Conservation (phyloP, 768 basidiomycete genomes). For the Pleurotus pulmonarius region DNA sequence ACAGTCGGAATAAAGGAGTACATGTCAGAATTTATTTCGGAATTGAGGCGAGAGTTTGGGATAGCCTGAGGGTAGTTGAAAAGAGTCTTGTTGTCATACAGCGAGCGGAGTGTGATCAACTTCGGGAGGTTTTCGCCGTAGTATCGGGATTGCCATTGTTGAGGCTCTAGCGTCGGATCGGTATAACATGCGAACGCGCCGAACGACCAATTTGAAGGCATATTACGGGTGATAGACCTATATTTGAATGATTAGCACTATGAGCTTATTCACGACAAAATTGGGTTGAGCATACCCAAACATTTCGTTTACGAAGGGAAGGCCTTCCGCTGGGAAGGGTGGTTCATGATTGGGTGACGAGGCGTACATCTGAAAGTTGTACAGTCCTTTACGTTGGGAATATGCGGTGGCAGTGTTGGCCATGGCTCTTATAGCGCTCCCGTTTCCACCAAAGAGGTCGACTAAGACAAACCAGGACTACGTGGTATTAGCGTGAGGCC, state of each 20-base stretch:
- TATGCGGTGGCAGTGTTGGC: constrained; percentile 39
- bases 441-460: constrained; percentile 40
- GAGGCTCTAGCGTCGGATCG: constrained; percentile 32
- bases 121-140: constrained; percentile 28
- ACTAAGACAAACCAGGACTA: constrained; percentile 35
- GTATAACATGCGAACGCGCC: constrained; percentile 44
- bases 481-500: constrained; percentile 13
- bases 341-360: constrained; percentile 29
- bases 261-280: neutral
- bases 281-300: neutral
- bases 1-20: too few species aligned
- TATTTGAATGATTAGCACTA: constrained; percentile 17
- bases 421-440: constrained; percentile 42
- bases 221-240: constrained; percentile 31
- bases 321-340: constrained; percentile 41
- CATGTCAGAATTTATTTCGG: too few species aligned
- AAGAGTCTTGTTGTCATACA: constrained; percentile 24
- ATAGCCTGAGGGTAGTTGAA: constrained; percentile 27
- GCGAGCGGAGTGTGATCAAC: constrained; percentile 24
- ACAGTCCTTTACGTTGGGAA: constrained; percentile 38
- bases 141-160: constrained; percentile 33
- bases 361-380: constrained; percentile 49
- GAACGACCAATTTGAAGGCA: constrained; percentile 33
- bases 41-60: too few species aligned
- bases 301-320: constrained; percentile 40